Percentiles rank a stretch among this genome's conserved stretches.
These are phyloP conservation scores for Pelargonium nanum DNA, from an alignment of 345 rosid genomes.

Conservation along the genomic window DNA sequence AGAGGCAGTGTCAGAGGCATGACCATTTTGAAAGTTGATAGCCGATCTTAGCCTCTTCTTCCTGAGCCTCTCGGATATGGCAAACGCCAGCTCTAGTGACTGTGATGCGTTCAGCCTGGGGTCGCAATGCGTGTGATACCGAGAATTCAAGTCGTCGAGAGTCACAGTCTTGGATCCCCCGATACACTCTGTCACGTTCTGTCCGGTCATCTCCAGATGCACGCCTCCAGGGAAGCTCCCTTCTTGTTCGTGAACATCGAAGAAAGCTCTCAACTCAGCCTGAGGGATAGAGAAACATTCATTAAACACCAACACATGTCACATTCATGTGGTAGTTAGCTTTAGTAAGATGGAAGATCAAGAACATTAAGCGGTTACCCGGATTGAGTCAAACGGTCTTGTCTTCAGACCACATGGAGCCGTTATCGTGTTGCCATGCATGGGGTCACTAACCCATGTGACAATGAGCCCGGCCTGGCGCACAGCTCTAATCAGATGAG, in stretches of 20 bases:
- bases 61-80: constrained; percentile 15
- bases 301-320: too few relatives aligned
- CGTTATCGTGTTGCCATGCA: constrained; percentile 37
- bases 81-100: constrained; percentile 17
- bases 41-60: constrained; percentile 17
- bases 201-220: constrained; percentile 24
- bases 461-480: constrained; percentile 15
- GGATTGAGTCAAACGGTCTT: constrained; percentile 17
- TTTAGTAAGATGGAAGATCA: too few relatives aligned
- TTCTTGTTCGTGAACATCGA: constrained; percentile 24
- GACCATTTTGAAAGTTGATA: too few relatives aligned
- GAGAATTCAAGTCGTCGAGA: too few relatives aligned
- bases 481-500: constrained; percentile 16
- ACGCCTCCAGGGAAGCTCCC: constrained; percentile 22
- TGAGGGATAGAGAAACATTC: not conserved
- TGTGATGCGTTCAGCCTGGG: constrained; percentile 22
- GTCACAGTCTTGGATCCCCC: too few relatives aligned
- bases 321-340: too few relatives aligned
- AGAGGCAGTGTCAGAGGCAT: too few relatives aligned
- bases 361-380: too few relatives aligned
- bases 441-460: constrained; percentile 20
- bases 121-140: too few relatives aligned
- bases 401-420: constrained; percentile 21
- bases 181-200: too few relatives aligned
- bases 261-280: constrained; percentile 23